phyloP scores from a whole-genome alignment of 164 flowering plant genomes.

The Magnolia kwangsiensis region DNA sequence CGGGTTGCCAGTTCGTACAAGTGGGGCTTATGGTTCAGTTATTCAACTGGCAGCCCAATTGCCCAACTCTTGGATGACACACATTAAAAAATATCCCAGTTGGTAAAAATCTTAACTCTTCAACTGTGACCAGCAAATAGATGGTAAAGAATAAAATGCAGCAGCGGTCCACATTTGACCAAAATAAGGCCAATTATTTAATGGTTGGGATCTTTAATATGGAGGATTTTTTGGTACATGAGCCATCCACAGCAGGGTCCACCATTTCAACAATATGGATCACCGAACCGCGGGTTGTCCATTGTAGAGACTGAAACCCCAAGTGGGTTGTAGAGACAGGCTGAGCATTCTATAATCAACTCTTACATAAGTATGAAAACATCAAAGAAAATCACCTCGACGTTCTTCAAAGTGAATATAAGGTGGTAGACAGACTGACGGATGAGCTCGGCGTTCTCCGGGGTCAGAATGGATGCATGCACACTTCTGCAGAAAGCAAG shows the following conservation, averaged over 20 bases:
- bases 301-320: too few relatives aligned
- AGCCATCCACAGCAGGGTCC: background rate
- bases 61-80: too few relatives aligned
- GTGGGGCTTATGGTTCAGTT: too few relatives aligned
- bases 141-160: background rate
- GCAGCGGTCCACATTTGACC: background rate
- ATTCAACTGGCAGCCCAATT: too few relatives aligned
- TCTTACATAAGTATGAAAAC: too few relatives aligned
- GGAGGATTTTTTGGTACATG: background rate
- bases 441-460: constrained; percentile 79
- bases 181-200: too few relatives aligned
- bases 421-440: constrained; percentile 66
- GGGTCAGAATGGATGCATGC: constrained; percentile 75
- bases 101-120: too few relatives aligned
- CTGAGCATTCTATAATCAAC: too few relatives aligned
- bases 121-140: background rate
- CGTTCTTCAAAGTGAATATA: constrained; percentile 79
- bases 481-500: constrained; percentile 49
- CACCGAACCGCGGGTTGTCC: too few relatives aligned
- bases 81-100: too few relatives aligned
- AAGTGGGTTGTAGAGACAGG: too few relatives aligned
- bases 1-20: too few relatives aligned
- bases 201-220: background rate
- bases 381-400: constrained; percentile 50
- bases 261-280: background rate